A percentile compares a stretch with the other conserved stretches of the same genome.
These are phyloP conservation scores for Zygoascus tannicola DNA, from an alignment of 805 yeast species.

Conservation along the genomic window DNA sequence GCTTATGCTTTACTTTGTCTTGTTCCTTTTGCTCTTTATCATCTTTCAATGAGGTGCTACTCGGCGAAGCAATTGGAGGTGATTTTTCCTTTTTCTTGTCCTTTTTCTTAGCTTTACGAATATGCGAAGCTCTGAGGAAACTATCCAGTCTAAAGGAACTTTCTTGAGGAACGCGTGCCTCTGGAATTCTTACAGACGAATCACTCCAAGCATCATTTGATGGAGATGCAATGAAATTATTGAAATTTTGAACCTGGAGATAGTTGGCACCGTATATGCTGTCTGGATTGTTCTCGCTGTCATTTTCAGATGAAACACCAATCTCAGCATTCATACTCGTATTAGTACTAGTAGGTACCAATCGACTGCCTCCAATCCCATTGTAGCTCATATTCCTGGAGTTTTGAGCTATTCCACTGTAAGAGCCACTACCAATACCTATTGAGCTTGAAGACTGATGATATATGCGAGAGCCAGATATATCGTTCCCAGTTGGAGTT, in stretches of 20 bases:
- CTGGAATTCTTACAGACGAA: not conserved
- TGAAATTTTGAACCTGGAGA: slow-evolving; percentile 1
- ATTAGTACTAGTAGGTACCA: not conserved
- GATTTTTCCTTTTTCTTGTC: slow-evolving; percentile 7
- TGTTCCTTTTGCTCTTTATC: slow-evolving; percentile 6
- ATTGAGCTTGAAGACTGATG: not conserved
- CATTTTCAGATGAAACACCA: slow-evolving; percentile 1
- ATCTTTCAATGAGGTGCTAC: slow-evolving; percentile 1
- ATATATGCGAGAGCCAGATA: not conserved
- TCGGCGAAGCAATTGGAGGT: not conserved
- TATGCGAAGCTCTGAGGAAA: slow-evolving; percentile 24
- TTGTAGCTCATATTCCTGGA: not conserved
- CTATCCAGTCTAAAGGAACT: slow-evolving; percentile 29
- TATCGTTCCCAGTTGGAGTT: slow-evolving; percentile 4
- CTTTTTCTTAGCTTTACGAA: slow-evolving; percentile 17
- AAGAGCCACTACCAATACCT: not conserved
- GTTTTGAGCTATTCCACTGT: not conserved
- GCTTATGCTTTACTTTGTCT: slow-evolving; percentile 4
- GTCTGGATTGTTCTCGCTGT: slow-evolving; percentile 1
- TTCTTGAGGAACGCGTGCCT: slow-evolving; percentile 15
- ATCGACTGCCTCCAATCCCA: not conserved
- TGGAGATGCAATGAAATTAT: not conserved
- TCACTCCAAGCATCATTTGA: not conserved
- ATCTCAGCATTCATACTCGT: not conserved
- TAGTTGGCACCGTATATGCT: slow-evolving; percentile 1